A percentile compares a stretch with the other conserved stretches of the same genome.
phyloP scores from a whole-genome alignment of 305 asterid genomes.

The Coffea humblotiana region DNA sequence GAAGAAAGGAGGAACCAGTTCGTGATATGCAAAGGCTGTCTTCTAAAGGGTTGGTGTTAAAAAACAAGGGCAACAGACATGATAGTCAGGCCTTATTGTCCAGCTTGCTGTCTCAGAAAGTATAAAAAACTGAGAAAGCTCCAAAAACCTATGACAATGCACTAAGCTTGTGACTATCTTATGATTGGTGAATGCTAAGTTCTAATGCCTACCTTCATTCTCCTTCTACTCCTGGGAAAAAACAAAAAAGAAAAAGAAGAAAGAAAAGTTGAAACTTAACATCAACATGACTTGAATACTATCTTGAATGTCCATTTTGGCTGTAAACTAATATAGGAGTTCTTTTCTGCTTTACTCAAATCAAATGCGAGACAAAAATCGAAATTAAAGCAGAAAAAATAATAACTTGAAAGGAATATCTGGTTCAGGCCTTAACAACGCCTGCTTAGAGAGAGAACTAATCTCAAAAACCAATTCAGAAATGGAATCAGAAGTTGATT shows the following conservation, averaged over 20 bases:
- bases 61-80: too few species aligned
- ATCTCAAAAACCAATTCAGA: not conserved
- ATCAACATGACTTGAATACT: too few species aligned
- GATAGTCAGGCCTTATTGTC: not conserved
- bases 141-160: not conserved
- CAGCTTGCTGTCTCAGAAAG: too few species aligned
- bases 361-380: not conserved
- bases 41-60: not conserved
- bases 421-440: not conserved
- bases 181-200: not conserved
- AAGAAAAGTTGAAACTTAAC: too few species aligned
- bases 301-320: not conserved
- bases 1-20: not conserved
- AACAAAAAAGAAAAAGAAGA: too few species aligned
- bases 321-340: too few species aligned
- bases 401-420: not conserved
- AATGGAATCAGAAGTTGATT: not conserved
- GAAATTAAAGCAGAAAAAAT: not conserved
- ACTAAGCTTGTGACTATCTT: not conserved
- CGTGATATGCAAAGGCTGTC: not conserved
- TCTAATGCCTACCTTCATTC: not conserved
- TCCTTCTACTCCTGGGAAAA: not conserved
- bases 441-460: not conserved
- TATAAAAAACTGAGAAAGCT: not conserved
- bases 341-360: not conserved